Base-by-base conservation (phyloP, 78 protist species). In the Dictyostelium purpureum region DNA sequence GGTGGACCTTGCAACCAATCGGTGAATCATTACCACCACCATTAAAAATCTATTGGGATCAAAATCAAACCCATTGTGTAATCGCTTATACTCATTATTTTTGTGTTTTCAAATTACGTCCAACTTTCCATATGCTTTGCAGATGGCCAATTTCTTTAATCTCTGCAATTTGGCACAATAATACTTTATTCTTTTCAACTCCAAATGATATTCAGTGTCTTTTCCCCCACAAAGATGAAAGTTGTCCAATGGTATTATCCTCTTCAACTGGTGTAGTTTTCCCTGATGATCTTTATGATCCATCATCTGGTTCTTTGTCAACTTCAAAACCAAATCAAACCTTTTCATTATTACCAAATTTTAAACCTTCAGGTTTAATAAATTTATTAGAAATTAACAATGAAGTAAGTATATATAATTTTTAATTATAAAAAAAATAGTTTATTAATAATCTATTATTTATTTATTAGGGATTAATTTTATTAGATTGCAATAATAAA, bases 1-100 rank as follows among this genome's bases (percentile, higher is more conserved):
- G 92, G 92, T 85, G 92, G 92, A 57, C 82, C 6, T 65, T 85
- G 12, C 82, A 70, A 73, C 81, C 92, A n/a, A 38, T 85, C 45
- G 82, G 82, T 35, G 92, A 73, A 16, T 35, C 54, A 6, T 61
- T 85, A 35, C 92, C 82, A 85, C 92, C 92, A 31, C 92, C 92
- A 52, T 38, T 85, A 24, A 85, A 47, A 61, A 57, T 85, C 26
- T 85, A 73, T 73, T 85, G 92, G 92, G 82, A 85, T 54, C 61
- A 12, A 24, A 85, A 70, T 61, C 92, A 85, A 61, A 73, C 67
- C 2, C 47, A 47, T n/a, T 85, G 92, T 59, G 52, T 56, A 0
- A 71, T 85, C 9, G 74, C 77, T 4, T 85, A 71, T 69, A 56
- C 82, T 6, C 80, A 85, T 19, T 61, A 73, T 51, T 85, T 85